Base-by-base conservation (phyloP, 2,329 filamentous ascomycete genomes). In the Aspergillus fischeri region DNA sequence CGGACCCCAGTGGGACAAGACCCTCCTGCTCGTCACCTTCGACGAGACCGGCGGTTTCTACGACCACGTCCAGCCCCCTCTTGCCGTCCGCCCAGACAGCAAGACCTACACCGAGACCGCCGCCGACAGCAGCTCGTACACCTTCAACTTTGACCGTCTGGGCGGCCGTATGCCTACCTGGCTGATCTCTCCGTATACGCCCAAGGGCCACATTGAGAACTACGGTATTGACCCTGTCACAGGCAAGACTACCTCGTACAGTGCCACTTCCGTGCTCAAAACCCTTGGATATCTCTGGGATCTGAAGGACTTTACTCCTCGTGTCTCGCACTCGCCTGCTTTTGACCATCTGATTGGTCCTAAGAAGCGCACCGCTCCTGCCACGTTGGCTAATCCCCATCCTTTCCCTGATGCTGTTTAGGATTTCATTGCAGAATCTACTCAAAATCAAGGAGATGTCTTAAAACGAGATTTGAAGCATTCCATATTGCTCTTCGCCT, bases 1-100 rank as follows among this genome's bases (percentile, higher is more conserved):
- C 38, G 62, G 70, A 6, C 69, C 70, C 14, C 70, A 74, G 54
- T 74, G 72, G 72, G 65, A 74, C 9, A 65, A 72, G 55, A 70
- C 70, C 41, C 64, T 74, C 11, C 64, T 73, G 20, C 56, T 74
- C 21, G 52, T 74, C 49, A 72, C 70, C 51, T 74, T 68, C 58
- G 72, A 74, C 42, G 72, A 74, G 64, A 70, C 68, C 2, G 71
- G 72, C 56, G 72, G 72, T 41, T 74, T 74, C 66, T 70, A 63
- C 60, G 72, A 74, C 65, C 72, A 74, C 62, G 68, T 74, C 21
- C 59, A 64, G 35, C 66, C 72, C 20, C 70, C 70, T n/a, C 61
- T 66, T 29, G 70, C 68, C 25, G 63, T 70, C 11, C 67, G 69
- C 47, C 68, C 71, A 0, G 73, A 76, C 38, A 56, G 70, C 59